phyloP scores from a whole-genome alignment of 306 rosid genomes.

The Hippophae gyantsensis region DNA sequence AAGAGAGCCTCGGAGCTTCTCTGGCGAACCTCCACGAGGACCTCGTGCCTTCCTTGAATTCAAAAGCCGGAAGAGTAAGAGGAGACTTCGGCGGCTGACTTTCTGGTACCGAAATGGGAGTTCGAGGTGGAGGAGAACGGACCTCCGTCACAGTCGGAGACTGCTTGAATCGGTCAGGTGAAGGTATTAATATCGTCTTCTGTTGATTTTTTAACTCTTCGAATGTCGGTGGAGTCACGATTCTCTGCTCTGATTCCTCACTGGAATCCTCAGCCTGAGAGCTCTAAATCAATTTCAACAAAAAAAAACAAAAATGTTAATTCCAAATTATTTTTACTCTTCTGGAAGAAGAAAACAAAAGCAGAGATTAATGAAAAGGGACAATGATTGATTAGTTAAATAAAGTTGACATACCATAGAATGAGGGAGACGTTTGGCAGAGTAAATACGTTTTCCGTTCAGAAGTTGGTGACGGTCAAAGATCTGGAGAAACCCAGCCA shows the following conservation, averaged over 20 bases:
- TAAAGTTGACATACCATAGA: slow-evolving; percentile 29
- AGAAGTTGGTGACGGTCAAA: slow-evolving; percentile 78
- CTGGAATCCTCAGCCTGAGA: slow-evolving; percentile 27
- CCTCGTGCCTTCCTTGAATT: slow-evolving; percentile 73
- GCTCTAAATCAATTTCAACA: background rate
- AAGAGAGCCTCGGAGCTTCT: slow-evolving; percentile 85
- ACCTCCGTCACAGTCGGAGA: slow-evolving; percentile 24
- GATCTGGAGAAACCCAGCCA: slow-evolving; percentile 90
- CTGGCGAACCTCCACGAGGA: slow-evolving; percentile 78
- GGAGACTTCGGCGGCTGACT: slow-evolving; percentile 22
- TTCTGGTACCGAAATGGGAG: slow-evolving; percentile 13
- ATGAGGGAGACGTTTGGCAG: slow-evolving; percentile 58
- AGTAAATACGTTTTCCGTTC: slow-evolving; percentile 55
- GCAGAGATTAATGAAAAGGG: too few relatives aligned
- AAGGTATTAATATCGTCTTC: slow-evolving; percentile 24
- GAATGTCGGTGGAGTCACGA: slow-evolving; percentile 21
- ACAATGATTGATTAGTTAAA: background rate
- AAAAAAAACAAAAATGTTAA: background rate
- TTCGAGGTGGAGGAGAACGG: slow-evolving; percentile 24
- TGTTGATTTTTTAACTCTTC: slow-evolving; percentile 24
- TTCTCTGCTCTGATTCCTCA: slow-evolving; percentile 26
- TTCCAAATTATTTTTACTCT: background rate
- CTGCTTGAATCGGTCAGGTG: slow-evolving; percentile 37
- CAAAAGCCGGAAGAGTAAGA: slow-evolving; percentile 50
- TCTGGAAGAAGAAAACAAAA: background rate